phyloP scores from a whole-genome alignment of 148 eudicot genomes.

The Fagopyrum esculentum region DNA sequence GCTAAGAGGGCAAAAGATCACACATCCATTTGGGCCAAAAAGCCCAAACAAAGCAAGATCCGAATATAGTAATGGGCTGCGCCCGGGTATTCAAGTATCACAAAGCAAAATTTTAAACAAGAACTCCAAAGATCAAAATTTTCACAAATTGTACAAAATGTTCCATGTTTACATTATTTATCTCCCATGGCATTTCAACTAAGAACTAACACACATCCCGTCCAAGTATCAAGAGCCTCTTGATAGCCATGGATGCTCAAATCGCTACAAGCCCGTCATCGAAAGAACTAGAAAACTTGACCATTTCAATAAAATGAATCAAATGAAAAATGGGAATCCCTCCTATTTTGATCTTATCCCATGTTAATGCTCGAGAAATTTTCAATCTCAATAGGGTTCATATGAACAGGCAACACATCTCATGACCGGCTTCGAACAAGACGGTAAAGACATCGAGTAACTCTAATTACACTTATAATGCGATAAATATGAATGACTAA shows the following conservation, averaged over 20 bases:
- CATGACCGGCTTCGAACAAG: background rate
- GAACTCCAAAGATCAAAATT: background rate
- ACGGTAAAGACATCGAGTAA: background rate
- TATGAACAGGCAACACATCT: background rate
- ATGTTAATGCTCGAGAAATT: background rate
- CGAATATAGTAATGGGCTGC: background rate
- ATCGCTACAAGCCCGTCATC: background rate
- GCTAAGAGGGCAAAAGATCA: background rate
- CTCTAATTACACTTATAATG: background rate
- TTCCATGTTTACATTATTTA: background rate
- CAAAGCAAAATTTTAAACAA: background rate
- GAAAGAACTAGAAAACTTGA: background rate
- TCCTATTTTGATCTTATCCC: background rate
- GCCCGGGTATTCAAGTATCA: background rate
- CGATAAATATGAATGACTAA: background rate
- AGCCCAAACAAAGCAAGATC: background rate
- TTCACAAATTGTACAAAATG: background rate
- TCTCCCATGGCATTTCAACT: background rate
- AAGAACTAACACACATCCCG: background rate
- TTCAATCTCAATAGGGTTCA: background rate
- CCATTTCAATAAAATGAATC: background rate
- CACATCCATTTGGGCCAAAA: too few relatives aligned
- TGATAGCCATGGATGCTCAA: background rate
- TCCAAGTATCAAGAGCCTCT: background rate
- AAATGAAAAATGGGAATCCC: background rate